These are phyloP conservation scores for Letharia lupina DNA, from an alignment of 495 filamentous ascomycete species.

Conservation along the genomic window DNA sequence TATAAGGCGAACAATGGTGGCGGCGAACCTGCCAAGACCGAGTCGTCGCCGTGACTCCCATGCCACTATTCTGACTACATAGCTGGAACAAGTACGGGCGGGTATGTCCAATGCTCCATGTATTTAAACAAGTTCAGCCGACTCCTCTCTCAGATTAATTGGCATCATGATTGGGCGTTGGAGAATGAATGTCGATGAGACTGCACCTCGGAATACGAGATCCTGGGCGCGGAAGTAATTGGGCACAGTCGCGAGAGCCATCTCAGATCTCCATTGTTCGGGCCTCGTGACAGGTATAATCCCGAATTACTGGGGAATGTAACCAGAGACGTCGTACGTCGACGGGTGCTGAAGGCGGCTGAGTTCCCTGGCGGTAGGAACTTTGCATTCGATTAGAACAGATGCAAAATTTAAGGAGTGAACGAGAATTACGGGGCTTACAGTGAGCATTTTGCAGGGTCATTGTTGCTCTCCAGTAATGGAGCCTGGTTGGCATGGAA, in stretches of 20 bases:
- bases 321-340: slow-evolving; percentile 19
- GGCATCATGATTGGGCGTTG: slow-evolving; percentile 47
- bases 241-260: slow-evolving; percentile 28
- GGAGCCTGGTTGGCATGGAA: slow-evolving; percentile 3
- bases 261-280: slow-evolving; percentile 18
- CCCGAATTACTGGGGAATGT: slow-evolving; percentile 19
- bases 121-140: neutral
- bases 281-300: slow-evolving; percentile 24
- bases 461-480: slow-evolving; percentile 18
- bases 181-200: slow-evolving; percentile 43
- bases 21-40: neutral
- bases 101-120: neutral
- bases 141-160: slow-evolving; percentile 35
- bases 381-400: slow-evolving; percentile 25
- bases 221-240: slow-evolving; percentile 40
- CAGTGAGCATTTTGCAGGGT: neutral
- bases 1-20: neutral
- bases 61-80: slow-evolving; percentile 30
- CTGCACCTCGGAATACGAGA: slow-evolving; percentile 40
- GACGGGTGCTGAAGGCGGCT: slow-evolving; percentile 19
- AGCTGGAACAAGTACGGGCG: slow-evolving; percentile 26
- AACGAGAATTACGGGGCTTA: neutral
- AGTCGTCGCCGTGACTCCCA: slow-evolving; percentile 23
- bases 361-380: slow-evolving; percentile 22
- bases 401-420: slow-evolving; percentile 26